phyloP scores from a whole-genome alignment of 768 basidiomycete species.

The Hygrophoropsis aurantiaca region DNA sequence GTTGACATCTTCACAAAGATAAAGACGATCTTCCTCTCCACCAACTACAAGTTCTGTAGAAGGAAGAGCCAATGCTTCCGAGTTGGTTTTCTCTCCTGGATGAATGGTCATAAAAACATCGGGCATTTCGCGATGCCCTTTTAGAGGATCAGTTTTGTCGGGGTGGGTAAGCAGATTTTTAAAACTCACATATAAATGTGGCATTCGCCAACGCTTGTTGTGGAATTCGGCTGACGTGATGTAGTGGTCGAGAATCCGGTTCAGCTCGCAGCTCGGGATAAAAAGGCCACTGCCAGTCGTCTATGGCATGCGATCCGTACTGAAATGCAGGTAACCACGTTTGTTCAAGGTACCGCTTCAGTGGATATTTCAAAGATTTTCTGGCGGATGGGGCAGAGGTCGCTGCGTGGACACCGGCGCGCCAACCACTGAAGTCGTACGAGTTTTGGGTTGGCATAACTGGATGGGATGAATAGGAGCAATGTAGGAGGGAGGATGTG shows the following conservation, averaged over 20 bases:
- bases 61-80: neutral
- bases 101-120: neutral
- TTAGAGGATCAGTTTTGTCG: neutral
- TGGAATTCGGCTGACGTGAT: neutral
- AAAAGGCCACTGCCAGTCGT: neutral
- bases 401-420: no score
- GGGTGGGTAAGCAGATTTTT: neutral
- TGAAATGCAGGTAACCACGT: neutral
- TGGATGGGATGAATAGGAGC: no score
- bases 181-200: neutral
- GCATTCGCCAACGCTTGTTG: neutral
- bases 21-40: neutral
- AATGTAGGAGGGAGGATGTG: no score
- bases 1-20: neutral
- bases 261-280: neutral
- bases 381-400: neutral
- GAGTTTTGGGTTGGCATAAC: no score
- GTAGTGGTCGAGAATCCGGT: neutral
- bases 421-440: no score
- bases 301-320: neutral
- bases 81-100: neutral
- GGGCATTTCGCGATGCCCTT: neutral
- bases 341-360: neutral
- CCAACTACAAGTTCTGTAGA: neutral
- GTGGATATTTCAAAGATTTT: neutral